phyloP scores from a whole-genome alignment of 2,329 filamentous ascomycete genomes.

The Xylaria polymorpha region DNA sequence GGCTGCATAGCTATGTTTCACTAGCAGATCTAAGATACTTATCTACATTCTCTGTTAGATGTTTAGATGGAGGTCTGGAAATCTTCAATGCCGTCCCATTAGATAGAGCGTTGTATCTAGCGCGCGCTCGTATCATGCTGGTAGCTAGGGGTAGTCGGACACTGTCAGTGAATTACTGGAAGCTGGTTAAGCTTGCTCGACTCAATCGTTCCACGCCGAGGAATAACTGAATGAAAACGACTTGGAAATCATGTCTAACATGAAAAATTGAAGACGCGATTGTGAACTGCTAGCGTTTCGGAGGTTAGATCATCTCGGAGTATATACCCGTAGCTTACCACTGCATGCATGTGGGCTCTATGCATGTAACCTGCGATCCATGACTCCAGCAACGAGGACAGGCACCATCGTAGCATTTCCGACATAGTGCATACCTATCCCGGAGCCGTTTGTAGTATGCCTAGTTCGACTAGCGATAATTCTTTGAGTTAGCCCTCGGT shows the following conservation, averaged over 20 bases:
- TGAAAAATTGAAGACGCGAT: conserved; percentile 22
- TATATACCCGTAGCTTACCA: conserved; percentile 36
- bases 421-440: not conserved
- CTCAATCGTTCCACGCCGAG: too few relatives aligned
- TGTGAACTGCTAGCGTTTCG: conserved; percentile 30
- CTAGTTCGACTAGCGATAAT: not conserved
- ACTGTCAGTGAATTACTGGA: not conserved
- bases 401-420: conserved; percentile 8
- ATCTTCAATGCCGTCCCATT: not conserved
- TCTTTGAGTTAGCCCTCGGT: not conserved
- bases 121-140: not conserved
- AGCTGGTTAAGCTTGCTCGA: not conserved
- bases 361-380: conserved; percentile 29
- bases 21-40: conserved; percentile 6
- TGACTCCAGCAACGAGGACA: conserved; percentile 14
- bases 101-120: not conserved
- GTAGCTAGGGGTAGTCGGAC: not conserved
- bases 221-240: not conserved
- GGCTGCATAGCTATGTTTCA: conserved; percentile 27
- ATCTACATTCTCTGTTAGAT: not conserved
- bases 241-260: not conserved
- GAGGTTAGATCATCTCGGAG: conserved; percentile 34
- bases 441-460: not conserved
- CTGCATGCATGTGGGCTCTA: conserved; percentile 27
- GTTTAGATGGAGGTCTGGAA: not conserved